Base-by-base conservation (phyloP, 2,329 filamentous ascomycete species). In the Amauroascus verrucosus region DNA sequence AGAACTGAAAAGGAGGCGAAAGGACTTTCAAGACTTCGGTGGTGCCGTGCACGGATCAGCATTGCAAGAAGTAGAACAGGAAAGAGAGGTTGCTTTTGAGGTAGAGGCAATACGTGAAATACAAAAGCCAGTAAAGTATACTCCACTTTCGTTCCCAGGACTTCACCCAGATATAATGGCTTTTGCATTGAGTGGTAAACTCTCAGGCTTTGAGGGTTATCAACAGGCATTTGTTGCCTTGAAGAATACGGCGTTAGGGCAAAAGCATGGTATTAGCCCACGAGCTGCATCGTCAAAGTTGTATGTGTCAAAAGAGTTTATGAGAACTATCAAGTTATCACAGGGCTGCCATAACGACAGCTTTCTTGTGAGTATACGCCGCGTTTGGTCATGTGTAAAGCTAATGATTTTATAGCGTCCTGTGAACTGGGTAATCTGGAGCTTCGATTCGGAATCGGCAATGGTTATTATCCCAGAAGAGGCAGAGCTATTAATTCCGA, bases 381-480 rank as follows among this genome's bases (percentile, higher is more conserved):
- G 20, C 11, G 2, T 38, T 8, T 40, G 28, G n/a, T 30, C 13
- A 48, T 52, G 28, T 1, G 14, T 1, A 11, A 43, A 51, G 14
- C 35, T 52, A 30, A 47, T 26, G 26, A 11, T 55, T 53, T 70
- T 28, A 26, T 53, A 68, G 59, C 71, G 75, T 1, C 65, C 77
- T 0, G 77, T 83, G 0, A 77, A 81, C 24, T 86, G 81, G 81
- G 61, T 86, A 1, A 63, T 86, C 0, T 84, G 77, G 75, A 78
- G 75, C 54, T 58, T 59, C 0, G n/a, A 58, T 0, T 67, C 68
- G 0, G 60, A 77, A 6, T 75, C 70, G 0, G 82, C 75, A 0
- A 57, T 86, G 0, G 63, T 86, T 1, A 61, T 86, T 1, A 80
- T 78, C 26, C 78, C 81, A 0, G 82, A 86, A 58, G 83, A 86